A percentile compares a stretch with the other conserved stretches of the same genome.
Evolutionary conservation across 768 basidiomycete species (phyloP).

Genomic region (Mycena olivaceomarginata): DNA sequence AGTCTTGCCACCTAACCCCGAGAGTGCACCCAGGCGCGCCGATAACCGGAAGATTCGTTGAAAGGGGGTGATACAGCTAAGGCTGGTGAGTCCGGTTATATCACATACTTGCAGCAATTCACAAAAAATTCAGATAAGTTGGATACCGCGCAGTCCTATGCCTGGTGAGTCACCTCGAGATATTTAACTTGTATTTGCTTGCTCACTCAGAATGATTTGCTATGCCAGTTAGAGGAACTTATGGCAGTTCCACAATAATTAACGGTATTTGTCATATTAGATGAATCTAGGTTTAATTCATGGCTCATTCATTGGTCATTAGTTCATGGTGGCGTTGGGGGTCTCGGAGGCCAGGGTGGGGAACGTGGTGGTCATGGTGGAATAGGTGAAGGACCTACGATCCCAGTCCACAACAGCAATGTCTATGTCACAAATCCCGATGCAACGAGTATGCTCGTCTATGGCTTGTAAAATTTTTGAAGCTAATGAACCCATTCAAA

Average conservation of each 20-base stretch:
- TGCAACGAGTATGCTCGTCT: not conserved
- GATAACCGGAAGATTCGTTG: constrained; percentile 1
- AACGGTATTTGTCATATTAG: not conserved
- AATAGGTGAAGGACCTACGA: not conserved
- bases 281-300: not conserved
- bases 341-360: not conserved
- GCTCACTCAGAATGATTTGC: not conserved
- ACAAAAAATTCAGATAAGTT: no score
- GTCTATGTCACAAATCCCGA: not conserved
- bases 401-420: no score
- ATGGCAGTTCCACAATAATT: no score
- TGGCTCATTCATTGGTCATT: not conserved
- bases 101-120: no score
- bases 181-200: no score
- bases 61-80: not conserved
- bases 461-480: not conserved
- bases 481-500: not conserved
- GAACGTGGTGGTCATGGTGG: not conserved
- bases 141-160: no score
- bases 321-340: not conserved
- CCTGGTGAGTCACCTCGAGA: no score
- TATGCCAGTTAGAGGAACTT: not conserved
- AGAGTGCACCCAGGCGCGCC: constrained; percentile 5
- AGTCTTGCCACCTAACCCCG: not conserved
- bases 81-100: not conserved